Conservation (phyloP, 2,329 filamentous ascomycete species). For the Phoma sp. region DNA sequence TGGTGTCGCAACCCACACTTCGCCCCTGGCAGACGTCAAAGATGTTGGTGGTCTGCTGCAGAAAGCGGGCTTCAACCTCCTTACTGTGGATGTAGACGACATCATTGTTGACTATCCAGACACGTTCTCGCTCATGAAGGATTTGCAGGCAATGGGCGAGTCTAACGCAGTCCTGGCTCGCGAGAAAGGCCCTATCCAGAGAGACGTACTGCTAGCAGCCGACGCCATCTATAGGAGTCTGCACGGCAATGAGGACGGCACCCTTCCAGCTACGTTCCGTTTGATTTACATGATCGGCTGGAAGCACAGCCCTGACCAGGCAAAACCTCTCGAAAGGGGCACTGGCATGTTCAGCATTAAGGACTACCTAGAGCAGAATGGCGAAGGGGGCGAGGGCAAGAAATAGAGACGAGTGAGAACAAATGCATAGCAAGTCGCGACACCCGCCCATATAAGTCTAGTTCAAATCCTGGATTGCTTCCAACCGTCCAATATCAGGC, state of each 20-base stretch:
- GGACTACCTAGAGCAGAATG: constrained; percentile 69
- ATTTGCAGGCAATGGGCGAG: constrained; percentile 96
- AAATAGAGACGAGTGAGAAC: neutral
- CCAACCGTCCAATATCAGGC: neutral
- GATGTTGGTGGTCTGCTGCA: constrained; percentile 89
- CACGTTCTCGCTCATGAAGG: constrained; percentile 87
- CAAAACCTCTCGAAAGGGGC: constrained; percentile 79
- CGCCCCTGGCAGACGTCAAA: constrained; percentile 86
- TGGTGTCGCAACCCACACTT: constrained; percentile 90
- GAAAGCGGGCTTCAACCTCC: constrained; percentile 88
- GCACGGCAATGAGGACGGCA: constrained; percentile 74
- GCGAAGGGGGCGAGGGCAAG: constrained; percentile 30
- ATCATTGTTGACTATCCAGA: constrained; percentile 94
- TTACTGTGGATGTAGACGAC: constrained; percentile 97
- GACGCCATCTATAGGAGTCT: constrained; percentile 88
- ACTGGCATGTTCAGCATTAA: constrained; percentile 88
- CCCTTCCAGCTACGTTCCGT: constrained; percentile 83
- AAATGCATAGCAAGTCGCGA: neutral
- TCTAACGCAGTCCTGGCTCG: constrained; percentile 86
- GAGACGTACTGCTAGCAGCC: constrained; percentile 84
- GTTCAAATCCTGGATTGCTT: no score
- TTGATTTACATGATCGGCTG: constrained; percentile 99
- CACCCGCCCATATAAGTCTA: neutral
- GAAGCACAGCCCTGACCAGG: constrained; percentile 82
- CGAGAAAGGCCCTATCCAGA: constrained; percentile 74